Conservation (phyloP, 352 stramenopile species). For the Globisporangium mamillatum region DNA sequence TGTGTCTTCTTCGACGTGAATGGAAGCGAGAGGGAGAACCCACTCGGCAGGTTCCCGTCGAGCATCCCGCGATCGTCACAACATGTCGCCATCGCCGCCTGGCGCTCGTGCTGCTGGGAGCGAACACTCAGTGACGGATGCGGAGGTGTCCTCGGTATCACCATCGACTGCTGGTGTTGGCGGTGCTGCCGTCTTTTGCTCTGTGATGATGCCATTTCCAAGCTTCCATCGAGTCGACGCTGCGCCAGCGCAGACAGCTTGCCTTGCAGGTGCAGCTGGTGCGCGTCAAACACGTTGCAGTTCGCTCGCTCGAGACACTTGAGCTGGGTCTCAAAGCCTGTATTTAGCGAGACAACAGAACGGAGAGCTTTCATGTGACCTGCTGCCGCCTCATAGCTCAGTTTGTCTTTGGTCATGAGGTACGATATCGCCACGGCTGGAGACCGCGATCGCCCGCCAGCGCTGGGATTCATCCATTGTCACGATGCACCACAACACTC, state of each 20-base stretch:
- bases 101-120: constrained; percentile 5
- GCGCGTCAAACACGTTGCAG: constrained; percentile 70
- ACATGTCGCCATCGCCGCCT: constrained; percentile 6
- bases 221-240: constrained; percentile 30
- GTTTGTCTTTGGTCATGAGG: constrained; percentile 68
- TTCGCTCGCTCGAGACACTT: constrained; percentile 62
- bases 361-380: constrained; percentile 52
- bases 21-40: constrained; percentile 51
- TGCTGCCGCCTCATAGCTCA: constrained; percentile 48
- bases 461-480: constrained; percentile 20
- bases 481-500: neutral
- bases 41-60: constrained; percentile 44
- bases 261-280: constrained; percentile 67
- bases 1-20: constrained; percentile 17
- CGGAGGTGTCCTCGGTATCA: constrained; percentile 14
- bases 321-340: constrained; percentile 84
- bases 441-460: constrained; percentile 79
- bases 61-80: constrained; percentile 67
- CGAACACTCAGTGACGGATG: constrained; percentile 25
- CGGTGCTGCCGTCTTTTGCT: constrained; percentile 25
- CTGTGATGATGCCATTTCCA: constrained; percentile 15
- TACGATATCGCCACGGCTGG: constrained; percentile 77
- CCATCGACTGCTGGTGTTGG: neutral
- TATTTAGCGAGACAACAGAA: constrained; percentile 72
- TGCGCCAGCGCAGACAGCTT: constrained; percentile 36